These are phyloP conservation scores for Aspergillus glaucus DNA, from an alignment of 2,329 filamentous ascomycete species.

Conservation along the genomic window DNA sequence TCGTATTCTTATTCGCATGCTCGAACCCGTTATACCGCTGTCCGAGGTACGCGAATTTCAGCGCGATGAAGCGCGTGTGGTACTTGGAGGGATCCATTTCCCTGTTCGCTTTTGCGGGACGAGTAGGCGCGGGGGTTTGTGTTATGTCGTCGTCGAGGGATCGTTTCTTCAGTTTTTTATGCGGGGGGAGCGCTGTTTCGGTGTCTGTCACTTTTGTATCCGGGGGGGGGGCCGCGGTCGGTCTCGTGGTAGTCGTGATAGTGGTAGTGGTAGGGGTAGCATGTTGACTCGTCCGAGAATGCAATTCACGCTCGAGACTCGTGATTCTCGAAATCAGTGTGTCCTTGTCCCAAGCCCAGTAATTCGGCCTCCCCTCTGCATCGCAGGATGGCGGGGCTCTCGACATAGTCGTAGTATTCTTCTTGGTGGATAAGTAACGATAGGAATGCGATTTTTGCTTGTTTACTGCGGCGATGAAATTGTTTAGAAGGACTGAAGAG, in stretches of 20 bases:
- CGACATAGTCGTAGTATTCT: conserved; percentile 6
- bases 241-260: background rate
- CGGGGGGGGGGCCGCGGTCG: background rate
- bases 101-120: conserved; percentile 40
- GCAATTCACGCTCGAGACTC: conserved; percentile 61
- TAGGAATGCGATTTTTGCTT: too few relatives aligned
- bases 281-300: conserved; percentile 35
- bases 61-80: conserved; percentile 73
- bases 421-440: too few relatives aligned
- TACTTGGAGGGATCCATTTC: conserved; percentile 75
- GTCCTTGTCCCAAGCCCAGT: conserved; percentile 62
- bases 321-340: conserved; percentile 63
- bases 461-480: too few relatives aligned
- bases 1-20: conserved; percentile 65
- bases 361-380: conserved; percentile 37
- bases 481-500: background rate
- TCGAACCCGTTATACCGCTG: conserved; percentile 91
- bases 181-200: conserved; percentile 2
- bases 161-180: conserved; percentile 12
- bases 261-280: conserved; percentile 2
- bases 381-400: conserved; percentile 3
- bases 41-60: conserved; percentile 92
- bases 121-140: conserved; percentile 15
- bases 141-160: conserved; percentile 19
- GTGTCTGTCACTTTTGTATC: conserved; percentile 1